Evolutionary conservation across 352 stramenopile genomes (phyloP).

Genomic region (Pythium oligandrum): DNA sequence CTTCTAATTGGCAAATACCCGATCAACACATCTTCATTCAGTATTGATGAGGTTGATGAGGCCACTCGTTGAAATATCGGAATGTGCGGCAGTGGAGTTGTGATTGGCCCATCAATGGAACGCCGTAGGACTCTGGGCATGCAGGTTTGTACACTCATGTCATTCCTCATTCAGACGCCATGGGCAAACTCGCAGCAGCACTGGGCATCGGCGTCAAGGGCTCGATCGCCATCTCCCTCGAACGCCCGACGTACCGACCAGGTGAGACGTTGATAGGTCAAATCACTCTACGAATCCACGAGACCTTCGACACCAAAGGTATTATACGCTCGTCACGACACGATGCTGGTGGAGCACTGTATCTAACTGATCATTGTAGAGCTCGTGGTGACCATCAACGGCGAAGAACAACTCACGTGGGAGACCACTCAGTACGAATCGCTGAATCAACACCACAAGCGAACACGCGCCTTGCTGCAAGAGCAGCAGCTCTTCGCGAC

Average conservation of each 20-base stretch:
- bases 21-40: too few species aligned
- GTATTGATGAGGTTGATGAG: too few species aligned
- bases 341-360: neutral
- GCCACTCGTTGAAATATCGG: too few species aligned
- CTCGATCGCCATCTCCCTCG: constrained; percentile 5
- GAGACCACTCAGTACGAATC: constrained; percentile 4
- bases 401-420: constrained; percentile 14
- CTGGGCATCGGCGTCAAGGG: constrained; percentile 16
- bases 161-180: neutral
- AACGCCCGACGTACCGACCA: constrained; percentile 7
- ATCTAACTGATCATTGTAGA: neutral
- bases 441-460: constrained; percentile 5
- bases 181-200: constrained; percentile 13
- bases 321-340: neutral
- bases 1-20: too few species aligned
- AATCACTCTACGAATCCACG: constrained; percentile 1
- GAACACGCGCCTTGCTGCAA: constrained; percentile 12
- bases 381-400: constrained; percentile 8
- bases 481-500: constrained; percentile 2
- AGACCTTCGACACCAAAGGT: constrained; percentile 4
- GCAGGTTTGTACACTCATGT: too few species aligned
- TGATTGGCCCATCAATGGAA: too few species aligned
- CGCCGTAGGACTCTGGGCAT: too few species aligned
- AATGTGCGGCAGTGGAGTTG: too few species aligned
- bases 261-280: constrained; percentile 10